Evolutionary conservation across 257 asterid genomes (phyloP), one percentile per base, ranked within the genome.

Genomic region (Nicotiana noctiflora): DNA sequence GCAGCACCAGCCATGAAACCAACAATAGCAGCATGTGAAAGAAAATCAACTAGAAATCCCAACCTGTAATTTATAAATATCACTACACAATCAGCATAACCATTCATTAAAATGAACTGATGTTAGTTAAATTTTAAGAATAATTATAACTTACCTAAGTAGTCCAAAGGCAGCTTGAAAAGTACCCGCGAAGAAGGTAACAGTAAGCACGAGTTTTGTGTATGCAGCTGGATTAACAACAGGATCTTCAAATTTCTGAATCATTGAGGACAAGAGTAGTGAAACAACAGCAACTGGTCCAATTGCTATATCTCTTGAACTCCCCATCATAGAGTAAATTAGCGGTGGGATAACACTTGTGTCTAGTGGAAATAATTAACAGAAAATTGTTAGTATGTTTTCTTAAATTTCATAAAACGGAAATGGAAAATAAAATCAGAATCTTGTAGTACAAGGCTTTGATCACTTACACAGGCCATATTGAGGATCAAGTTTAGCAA

Each of bases 161-260:
- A 91, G 52, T 49, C 97, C 98, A 79, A 93, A 84, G 29, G 89
- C 61, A 57, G 95, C 90, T 86, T 93, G 91, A 79, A 91, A 88
- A 46, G 84, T 64, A 7, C 97, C 97, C 1, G 95, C 88, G 51
- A 90, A 83, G 80, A 93, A 86, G 1, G 98, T 91, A 0, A 92
- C 98, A 3, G 95, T 93, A 80, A 93, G 85, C 79, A 91, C 95
- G 46, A 93, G 90, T 23, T 89, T 86, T 70, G 86, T 84, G 70
- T 91, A 93, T 49, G 87, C 90, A 4, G 68, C 83, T 3, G 94
- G 92, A 80, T 89, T 90, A 15, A 4, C 56, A 4, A 10, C 57
- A 23, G 87, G 88, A 85, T 87, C 87, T 40, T 85, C 84, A 8
- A 83, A 25, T 57, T 85, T 65, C 67, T 75, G 86, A 68, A 87